A percentile compares a stretch with the other conserved stretches of the same genome.
Conservation (phyloP, 768 basidiomycete species). For the Termitomyces sp. region DNA sequence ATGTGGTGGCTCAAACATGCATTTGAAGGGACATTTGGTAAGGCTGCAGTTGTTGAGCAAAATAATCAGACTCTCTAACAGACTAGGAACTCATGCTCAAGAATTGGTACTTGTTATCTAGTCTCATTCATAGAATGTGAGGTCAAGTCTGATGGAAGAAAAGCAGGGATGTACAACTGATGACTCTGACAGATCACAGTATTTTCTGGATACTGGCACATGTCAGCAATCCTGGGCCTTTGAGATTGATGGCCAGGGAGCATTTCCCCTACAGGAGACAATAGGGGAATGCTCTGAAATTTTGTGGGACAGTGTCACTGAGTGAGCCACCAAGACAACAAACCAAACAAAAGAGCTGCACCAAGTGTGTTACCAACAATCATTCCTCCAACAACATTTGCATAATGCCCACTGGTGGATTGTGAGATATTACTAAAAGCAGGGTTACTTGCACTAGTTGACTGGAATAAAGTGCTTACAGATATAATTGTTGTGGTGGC, state of each 20-base stretch:
- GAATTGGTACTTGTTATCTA: too few relatives aligned
- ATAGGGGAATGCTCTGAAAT: constrained; percentile 1
- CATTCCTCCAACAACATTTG: constrained; percentile 43
- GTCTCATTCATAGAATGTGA: too few relatives aligned
- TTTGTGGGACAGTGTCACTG: constrained; percentile 17
- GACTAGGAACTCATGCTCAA: too few relatives aligned
- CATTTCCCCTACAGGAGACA: constrained; percentile 11
- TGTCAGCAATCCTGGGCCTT: neutral
- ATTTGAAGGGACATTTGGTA: too few relatives aligned
- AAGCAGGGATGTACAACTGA: constrained; percentile 7
- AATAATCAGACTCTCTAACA: too few relatives aligned
- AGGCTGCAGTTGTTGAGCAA: too few relatives aligned
- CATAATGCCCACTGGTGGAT: constrained; percentile 18
- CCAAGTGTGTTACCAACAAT: constrained; percentile 38
- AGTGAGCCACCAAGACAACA: constrained; percentile 21
- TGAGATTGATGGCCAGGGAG: neutral
- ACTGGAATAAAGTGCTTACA: neutral
- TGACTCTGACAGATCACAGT: constrained; percentile 4
- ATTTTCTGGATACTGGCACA: constrained; percentile 17
- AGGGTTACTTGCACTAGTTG: constrained; percentile 2
- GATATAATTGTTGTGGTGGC: constrained; percentile 11
- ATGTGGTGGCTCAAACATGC: too few relatives aligned
- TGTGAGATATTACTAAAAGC: constrained; percentile 10
- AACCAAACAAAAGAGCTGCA: constrained; percentile 28
- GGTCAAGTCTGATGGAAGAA: too few relatives aligned